These are phyloP conservation scores for Fusarium luffae DNA, from an alignment of 2,329 filamentous ascomycete genomes.

Conservation along the genomic window DNA sequence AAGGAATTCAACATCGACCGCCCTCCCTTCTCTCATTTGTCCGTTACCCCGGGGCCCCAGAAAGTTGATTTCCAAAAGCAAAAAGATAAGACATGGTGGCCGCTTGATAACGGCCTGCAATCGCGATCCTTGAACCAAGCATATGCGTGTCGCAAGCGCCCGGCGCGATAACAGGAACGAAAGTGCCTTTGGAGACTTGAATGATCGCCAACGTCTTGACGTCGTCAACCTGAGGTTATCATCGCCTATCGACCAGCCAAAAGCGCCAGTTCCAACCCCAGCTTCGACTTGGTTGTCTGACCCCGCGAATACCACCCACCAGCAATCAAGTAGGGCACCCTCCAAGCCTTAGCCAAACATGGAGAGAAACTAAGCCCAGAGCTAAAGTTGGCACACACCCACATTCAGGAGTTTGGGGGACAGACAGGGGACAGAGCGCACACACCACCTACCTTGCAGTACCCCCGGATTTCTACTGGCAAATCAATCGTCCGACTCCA, in stretches of 20 bases:
- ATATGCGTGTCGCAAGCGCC: conserved; percentile 11
- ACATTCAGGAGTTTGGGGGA: conserved; percentile 21
- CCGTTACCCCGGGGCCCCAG: conserved; percentile 31
- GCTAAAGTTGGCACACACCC: conserved; percentile 19
- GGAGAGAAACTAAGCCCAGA: conserved; percentile 12
- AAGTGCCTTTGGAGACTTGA: conserved; percentile 1
- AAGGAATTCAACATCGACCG: conserved; percentile 8
- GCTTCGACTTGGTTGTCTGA: conserved; percentile 24
- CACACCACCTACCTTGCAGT: conserved; percentile 27
- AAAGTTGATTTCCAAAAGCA: conserved; percentile 5
- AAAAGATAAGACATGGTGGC: conserved; percentile 31
- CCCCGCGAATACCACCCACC: conserved; percentile 39
- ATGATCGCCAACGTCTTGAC: conserved; percentile 33
- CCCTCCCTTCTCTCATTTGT: conserved; percentile 16
- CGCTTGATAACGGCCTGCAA: conserved; percentile 21
- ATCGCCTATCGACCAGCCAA: conserved; percentile 34
- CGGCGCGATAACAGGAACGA: conserved; percentile 12
- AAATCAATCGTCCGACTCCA: conserved; percentile 2
- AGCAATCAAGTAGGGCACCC: conserved; percentile 22
- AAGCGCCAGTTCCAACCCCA: conserved; percentile 32
- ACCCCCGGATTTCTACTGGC: conserved; percentile 33
- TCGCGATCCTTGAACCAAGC: conserved; percentile 16
- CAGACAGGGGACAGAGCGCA: conserved; percentile 14
- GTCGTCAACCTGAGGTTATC: conserved; percentile 24
- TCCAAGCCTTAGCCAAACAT: not conserved